Conservation (phyloP, 2,329 filamentous ascomycete genomes). For the Fusarium citri region DNA sequence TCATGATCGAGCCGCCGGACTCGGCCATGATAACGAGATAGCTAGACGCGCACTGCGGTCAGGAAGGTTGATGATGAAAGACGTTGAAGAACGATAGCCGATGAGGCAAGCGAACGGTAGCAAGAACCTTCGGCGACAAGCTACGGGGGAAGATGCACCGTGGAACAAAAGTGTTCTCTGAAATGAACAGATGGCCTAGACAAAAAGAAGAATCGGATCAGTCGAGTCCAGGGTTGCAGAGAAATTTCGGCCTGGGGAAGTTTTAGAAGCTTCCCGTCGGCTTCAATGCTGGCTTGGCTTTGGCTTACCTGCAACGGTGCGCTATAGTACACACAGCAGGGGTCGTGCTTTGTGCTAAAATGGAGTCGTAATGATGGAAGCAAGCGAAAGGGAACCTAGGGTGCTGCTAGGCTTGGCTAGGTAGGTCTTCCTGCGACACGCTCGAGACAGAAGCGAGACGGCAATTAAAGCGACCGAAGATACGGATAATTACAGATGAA, state of each 20-base stretch:
- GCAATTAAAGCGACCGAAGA: conserved; percentile 4
- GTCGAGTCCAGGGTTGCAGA: conserved; percentile 23
- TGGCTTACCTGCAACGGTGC: conserved; percentile 21
- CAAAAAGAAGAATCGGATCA: conserved; percentile 23
- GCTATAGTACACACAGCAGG: conserved; percentile 24
- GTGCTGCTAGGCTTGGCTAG: not conserved
- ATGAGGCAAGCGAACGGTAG: conserved; percentile 24
- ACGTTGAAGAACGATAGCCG: conserved; percentile 20
- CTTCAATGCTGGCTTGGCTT: conserved; percentile 22
- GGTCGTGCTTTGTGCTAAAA: conserved; percentile 21
- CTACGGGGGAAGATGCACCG: conserved; percentile 9
- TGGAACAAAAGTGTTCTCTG: conserved; percentile 24
- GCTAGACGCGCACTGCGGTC: conserved; percentile 31
- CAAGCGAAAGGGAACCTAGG: conserved; percentile 19
- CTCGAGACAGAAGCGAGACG: conserved; percentile 43
- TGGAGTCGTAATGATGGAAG: conserved; percentile 9
- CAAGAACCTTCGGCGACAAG: conserved; percentile 13
- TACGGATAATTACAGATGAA: not conserved
- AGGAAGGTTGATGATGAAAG: conserved; percentile 19
- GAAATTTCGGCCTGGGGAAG: conserved; percentile 30
- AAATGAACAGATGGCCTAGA: conserved; percentile 21
- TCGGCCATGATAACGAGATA: conserved; percentile 51
- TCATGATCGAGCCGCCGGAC: conserved; percentile 49
- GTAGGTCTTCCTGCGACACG: conserved; percentile 40
- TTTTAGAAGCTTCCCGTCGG: conserved; percentile 23